Base-by-base conservation (phyloP, 139 green algal species). In the Micromonas commoda region DNA sequence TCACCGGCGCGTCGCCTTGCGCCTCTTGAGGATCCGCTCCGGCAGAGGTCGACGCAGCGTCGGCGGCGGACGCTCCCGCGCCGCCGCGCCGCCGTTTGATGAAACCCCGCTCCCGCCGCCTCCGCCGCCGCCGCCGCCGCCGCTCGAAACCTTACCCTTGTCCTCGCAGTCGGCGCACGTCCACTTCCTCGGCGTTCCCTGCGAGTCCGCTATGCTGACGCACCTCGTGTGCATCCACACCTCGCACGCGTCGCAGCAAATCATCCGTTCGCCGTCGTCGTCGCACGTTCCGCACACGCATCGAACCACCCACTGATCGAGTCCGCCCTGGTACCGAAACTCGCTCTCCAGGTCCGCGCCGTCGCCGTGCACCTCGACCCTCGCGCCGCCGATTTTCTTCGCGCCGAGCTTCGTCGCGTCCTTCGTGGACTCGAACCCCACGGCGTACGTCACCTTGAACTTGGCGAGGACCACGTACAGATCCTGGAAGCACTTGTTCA, bases 231-330 rank as follows among this genome's bases (percentile, higher is more conserved):
- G 93, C 82, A 92, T 86, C 93, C 93, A 97, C 21, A 89, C 67
- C 37, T 83, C 85, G 77, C 94, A 98, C 23, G 38, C 68, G 77
- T 98, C 94, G 80, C 94, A 98, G 0, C 82, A 81, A n/a, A 97
- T 85, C 94, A 98, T 98, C 61, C 90, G 85, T 83, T 97, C 94
- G 26, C 94, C 94, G 80, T 98, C 94, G 77, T 98, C 94, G 77
- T 98, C 94, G 20, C 60, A 54, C 6, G 85, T 87, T 26, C 91
- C 91, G 79, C 92, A 97, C 3, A 35, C 35, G 82, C 92, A 97
- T 32, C 73, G 45, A 52, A 98, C 94, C 38, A 85, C 78, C 94
- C 94, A 98, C 73, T 94, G 87, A 73, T 97, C 94, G 45, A 75
- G 32, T 29, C 68, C 68, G 37, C 68, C 68, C 61, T 78, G 54